Percentiles rank a stretch among this genome's conserved stretches.
Conservation (phyloP, 2,329 filamentous ascomycete species). For the Fusarium luffae region DNA sequence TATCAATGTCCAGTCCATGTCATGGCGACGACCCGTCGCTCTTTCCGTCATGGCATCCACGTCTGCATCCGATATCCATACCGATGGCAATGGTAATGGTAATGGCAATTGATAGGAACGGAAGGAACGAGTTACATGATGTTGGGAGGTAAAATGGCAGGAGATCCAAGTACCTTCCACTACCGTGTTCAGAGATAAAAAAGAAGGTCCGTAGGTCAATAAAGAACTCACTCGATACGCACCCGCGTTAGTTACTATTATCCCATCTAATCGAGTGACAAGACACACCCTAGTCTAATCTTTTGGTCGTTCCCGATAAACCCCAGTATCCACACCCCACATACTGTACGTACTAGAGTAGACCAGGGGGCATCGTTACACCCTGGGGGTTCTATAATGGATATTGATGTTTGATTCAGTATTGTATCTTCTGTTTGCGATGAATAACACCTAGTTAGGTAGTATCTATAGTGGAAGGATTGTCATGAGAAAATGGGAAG, state of each 20-base stretch:
- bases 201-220: neutral
- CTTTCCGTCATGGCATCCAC: constrained; percentile 30
- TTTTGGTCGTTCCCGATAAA: constrained; percentile 39
- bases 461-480: neutral
- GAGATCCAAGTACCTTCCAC: constrained; percentile 13
- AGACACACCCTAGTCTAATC: constrained; percentile 33
- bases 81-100: constrained; percentile 3
- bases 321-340: constrained; percentile 36
- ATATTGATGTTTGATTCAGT: neutral
- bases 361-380: constrained; percentile 17
- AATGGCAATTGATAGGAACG: neutral
- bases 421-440: neutral
- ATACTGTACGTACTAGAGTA: neutral
- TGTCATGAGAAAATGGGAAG: neutral
- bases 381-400: neutral
- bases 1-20: neutral
- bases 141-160: constrained; percentile 12
- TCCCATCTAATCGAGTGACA: constrained; percentile 42
- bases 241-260: constrained; percentile 33
- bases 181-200: constrained; percentile 21
- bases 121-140: neutral
- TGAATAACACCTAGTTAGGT: neutral
- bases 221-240: constrained; percentile 36
- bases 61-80: constrained; percentile 26
- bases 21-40: constrained; percentile 2